These are phyloP conservation scores for Senna tora DNA, from an alignment of 306 rosid species.

Conservation along the genomic window DNA sequence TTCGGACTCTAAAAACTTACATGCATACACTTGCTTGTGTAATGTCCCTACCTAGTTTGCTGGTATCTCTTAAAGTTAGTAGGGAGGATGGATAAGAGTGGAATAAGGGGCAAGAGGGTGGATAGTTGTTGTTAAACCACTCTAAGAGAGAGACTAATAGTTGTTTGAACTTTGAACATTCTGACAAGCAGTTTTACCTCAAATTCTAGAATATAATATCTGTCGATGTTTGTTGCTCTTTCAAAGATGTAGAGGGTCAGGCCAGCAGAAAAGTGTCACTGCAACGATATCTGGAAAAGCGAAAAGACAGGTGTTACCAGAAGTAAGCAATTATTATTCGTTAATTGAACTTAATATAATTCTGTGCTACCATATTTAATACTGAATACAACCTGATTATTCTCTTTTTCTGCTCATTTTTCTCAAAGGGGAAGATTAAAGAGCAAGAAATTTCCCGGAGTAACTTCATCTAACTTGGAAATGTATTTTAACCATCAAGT, in stretches of 20 bases:
- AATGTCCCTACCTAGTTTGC: constrained; percentile 5
- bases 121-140: neutral
- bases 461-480: constrained; percentile 64
- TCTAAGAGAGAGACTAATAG: neutral
- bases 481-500: constrained; percentile 69
- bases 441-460: constrained; percentile 67
- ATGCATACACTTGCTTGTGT: constrained; percentile 21
- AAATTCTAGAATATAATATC: constrained; percentile 30
- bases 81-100: neutral
- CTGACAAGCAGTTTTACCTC: constrained; percentile 15
- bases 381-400: constrained; percentile 38
- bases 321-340: constrained; percentile 35
- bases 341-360: constrained; percentile 32
- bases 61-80: neutral
- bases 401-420: constrained; percentile 48
- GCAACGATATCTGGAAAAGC: constrained; percentile 91
- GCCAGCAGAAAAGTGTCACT: constrained; percentile 76
- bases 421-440: constrained; percentile 77
- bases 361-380: constrained; percentile 25
- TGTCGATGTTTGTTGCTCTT: constrained; percentile 36
- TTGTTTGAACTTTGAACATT: neutral
- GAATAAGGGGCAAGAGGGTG: neutral
- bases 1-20: neutral
- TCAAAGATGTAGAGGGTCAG: constrained; percentile 86
- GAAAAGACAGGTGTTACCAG: constrained; percentile 80